Percentiles rank a stretch among this genome's conserved stretches.
Conservation (phyloP, 2,329 filamentous ascomycete genomes). For the Diaporthe vexans region DNA sequence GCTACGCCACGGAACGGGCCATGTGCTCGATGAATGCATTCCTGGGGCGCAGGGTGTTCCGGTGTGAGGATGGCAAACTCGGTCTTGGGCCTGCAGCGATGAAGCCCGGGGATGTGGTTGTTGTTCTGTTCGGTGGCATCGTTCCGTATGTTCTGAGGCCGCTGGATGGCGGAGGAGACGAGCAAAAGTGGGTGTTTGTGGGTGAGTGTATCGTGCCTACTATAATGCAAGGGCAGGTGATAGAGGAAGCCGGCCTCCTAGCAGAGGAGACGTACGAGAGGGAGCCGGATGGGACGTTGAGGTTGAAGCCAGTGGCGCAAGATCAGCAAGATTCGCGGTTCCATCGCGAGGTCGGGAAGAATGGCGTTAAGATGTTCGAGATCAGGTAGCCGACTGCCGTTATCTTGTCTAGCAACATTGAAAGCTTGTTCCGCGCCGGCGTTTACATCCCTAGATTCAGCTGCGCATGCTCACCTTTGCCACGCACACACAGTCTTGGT, state of each 20-base stretch:
- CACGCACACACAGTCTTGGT: neutral
- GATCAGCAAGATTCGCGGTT: slow-evolving; percentile 32
- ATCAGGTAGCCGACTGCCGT: slow-evolving; percentile 9
- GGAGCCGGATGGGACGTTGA: slow-evolving; percentile 23
- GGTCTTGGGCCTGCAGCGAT: slow-evolving; percentile 41
- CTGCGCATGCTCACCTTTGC: neutral
- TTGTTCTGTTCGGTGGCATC: slow-evolving; percentile 39
- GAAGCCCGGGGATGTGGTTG: slow-evolving; percentile 37
- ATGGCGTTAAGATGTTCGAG: slow-evolving; percentile 37
- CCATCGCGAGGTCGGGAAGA: slow-evolving; percentile 39
- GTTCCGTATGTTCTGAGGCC: slow-evolving; percentile 34
- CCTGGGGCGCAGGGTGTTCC: slow-evolving; percentile 35
- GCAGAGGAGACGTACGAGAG: slow-evolving; percentile 27
- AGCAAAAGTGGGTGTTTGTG: slow-evolving; percentile 33
- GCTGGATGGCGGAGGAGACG: neutral
- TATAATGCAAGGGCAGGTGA: slow-evolving; percentile 42
- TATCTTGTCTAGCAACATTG: neutral
- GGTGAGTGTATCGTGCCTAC: slow-evolving; percentile 42
- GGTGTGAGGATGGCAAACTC: slow-evolving; percentile 29
- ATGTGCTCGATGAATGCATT: slow-evolving; percentile 37
- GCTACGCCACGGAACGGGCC: slow-evolving; percentile 36
- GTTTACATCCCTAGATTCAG: neutral
- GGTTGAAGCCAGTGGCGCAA: slow-evolving; percentile 2
- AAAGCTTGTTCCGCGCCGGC: neutral
- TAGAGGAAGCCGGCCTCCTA: slow-evolving; percentile 37